Percentiles rank a stretch among this genome's conserved stretches.
Conservation (phyloP, 2,329 filamentous ascomycete species). For the Venturia oleaginea region DNA sequence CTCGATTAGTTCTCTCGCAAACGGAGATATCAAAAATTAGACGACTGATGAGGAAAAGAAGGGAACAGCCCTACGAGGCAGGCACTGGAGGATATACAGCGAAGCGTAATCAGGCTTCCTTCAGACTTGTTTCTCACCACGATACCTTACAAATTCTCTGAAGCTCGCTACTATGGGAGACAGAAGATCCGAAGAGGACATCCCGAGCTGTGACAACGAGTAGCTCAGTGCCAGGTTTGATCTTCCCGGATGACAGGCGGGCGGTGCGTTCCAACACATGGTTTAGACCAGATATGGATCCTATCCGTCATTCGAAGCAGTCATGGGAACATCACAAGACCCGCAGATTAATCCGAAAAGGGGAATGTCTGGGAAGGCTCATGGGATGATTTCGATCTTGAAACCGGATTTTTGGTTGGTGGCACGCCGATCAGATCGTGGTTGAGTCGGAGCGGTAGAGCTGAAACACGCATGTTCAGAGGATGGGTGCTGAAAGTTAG, state of each 20-base stretch:
- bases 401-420: background rate
- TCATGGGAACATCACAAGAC: background rate
- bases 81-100: background rate
- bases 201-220: background rate
- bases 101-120: background rate
- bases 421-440: background rate
- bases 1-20: background rate
- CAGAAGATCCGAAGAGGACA: background rate
- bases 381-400: background rate
- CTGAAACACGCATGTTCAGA: background rate
- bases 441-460: background rate
- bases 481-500: background rate
- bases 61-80: too few species aligned
- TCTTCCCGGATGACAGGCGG: background rate
- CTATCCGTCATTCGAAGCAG: background rate
- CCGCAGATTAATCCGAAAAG: background rate
- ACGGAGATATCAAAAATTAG: background rate
- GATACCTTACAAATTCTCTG: background rate
- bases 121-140: background rate
- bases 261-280: background rate
- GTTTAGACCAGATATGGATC: background rate
- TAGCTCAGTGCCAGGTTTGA: background rate
- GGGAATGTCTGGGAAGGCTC: background rate
- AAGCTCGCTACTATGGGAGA: background rate
- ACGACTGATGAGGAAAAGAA: background rate